These are phyloP conservation scores for Geotrichum histeridarum DNA, from an alignment of 1,139 yeast species.

Conservation along the genomic window DNA sequence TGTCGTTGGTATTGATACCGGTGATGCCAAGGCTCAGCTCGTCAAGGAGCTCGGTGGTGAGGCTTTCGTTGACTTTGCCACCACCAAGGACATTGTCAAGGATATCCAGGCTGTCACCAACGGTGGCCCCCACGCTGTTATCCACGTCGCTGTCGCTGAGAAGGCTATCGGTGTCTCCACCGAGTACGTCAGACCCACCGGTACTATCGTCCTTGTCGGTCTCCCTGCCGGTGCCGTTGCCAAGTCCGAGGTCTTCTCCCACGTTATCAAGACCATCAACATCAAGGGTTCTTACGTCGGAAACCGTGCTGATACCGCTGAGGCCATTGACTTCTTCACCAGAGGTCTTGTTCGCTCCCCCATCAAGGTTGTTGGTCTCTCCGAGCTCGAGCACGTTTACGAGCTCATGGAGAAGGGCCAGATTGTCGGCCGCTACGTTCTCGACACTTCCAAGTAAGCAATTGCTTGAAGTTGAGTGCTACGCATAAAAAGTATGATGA, in stretches of 20 bases:
- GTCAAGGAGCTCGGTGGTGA: slow-evolving; percentile 63
- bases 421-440: slow-evolving; percentile 68
- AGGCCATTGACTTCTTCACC: slow-evolving; percentile 66
- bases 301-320: slow-evolving; percentile 72
- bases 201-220: slow-evolving; percentile 77
- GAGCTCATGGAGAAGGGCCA: slow-evolving; percentile 66
- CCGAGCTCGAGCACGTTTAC: slow-evolving; percentile 56
- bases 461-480: neutral
- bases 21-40: slow-evolving; percentile 56
- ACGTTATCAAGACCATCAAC: slow-evolving; percentile 59
- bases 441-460: slow-evolving; percentile 46
- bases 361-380: slow-evolving; percentile 59
- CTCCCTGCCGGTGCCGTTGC: slow-evolving; percentile 69
- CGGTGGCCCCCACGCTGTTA: slow-evolving; percentile 77
- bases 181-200: slow-evolving; percentile 64
- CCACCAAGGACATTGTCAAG: slow-evolving; percentile 46
- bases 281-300: slow-evolving; percentile 77
- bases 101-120: slow-evolving; percentile 54
- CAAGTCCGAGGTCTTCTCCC: slow-evolving; percentile 55
- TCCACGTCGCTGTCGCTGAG: slow-evolving; percentile 76
- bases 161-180: slow-evolving; percentile 65
- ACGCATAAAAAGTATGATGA: neutral
- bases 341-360: slow-evolving; percentile 68
- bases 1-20: slow-evolving; percentile 72
- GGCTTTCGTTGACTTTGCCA: slow-evolving; percentile 56